These are phyloP conservation scores for Syncephalis plumigaleata DNA, from an alignment of 371 early-diverging fungal genomes.

Conservation along the genomic window DNA sequence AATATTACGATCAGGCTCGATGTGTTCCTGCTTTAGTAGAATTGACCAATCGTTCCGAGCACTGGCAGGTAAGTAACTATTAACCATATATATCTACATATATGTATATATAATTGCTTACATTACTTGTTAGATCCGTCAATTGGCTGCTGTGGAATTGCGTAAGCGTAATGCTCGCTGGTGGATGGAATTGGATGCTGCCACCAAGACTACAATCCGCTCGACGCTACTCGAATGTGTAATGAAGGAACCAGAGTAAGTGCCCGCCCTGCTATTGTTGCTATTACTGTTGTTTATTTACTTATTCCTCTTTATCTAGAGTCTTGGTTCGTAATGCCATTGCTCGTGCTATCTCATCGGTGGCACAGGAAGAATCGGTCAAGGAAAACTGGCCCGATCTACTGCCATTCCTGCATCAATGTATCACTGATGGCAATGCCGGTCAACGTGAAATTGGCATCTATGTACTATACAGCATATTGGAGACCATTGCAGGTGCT, in stretches of 20 bases:
- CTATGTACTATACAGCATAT: constrained; percentile 61
- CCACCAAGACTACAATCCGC: constrained; percentile 32
- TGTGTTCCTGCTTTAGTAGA: constrained; percentile 60
- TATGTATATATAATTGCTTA: not conserved
- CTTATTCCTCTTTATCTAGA: constrained; percentile 15
- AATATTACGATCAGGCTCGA: constrained; percentile 35
- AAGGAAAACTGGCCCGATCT: constrained; percentile 62
- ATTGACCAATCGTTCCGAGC: constrained; percentile 35
- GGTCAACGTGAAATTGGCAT: constrained; percentile 77
- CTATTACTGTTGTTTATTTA: not conserved
- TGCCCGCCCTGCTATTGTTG: not conserved
- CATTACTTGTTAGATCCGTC: constrained; percentile 33
- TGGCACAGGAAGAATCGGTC: constrained; percentile 67
- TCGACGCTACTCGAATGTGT: constrained; percentile 39
- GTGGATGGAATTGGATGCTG: constrained; percentile 52
- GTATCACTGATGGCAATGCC: constrained; percentile 43
- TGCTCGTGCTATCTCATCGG: constrained; percentile 72
- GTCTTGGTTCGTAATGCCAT: constrained; percentile 55
- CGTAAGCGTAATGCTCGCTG: constrained; percentile 55
- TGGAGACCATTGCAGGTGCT: constrained; percentile 63
- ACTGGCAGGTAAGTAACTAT: constrained; percentile 18
- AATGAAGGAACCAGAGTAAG: constrained; percentile 54
- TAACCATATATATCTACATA: not conserved
- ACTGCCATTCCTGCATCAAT: constrained; percentile 53
- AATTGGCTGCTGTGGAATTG: constrained; percentile 78